These are phyloP conservation scores for Schizopora paradoxa DNA, from an alignment of 1,284 basidiomycete species.

Conservation along the genomic window DNA sequence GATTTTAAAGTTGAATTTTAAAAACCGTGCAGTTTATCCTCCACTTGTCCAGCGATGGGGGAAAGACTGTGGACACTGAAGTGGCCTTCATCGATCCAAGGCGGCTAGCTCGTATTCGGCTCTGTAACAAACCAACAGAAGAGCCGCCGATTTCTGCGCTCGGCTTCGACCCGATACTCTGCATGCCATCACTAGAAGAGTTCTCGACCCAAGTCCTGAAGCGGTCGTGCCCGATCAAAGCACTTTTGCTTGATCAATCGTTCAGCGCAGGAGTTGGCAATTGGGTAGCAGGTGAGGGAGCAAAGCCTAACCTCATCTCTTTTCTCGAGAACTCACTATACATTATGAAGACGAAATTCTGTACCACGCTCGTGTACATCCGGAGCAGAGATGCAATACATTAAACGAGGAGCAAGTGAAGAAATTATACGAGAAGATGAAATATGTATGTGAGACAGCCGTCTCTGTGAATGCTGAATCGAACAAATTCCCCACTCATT, in stretches of 20 bases:
- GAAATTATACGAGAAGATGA: conserved; percentile 52
- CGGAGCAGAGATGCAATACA: conserved; percentile 61
- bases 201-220: conserved; percentile 50
- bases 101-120: conserved; percentile 66
- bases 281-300: conserved; percentile 83
- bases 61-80: conserved; percentile 34
- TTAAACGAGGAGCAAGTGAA: conserved; percentile 47
- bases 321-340: conserved; percentile 5
- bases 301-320: conserved; percentile 20
- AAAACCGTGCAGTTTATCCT: conserved; percentile 50
- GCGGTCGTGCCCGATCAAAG: conserved; percentile 71
- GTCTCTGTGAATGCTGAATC: conserved; percentile 73
- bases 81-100: conserved; percentile 68
- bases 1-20: neutral
- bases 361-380: conserved; percentile 75
- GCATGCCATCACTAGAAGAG: conserved; percentile 59
- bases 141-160: conserved; percentile 68
- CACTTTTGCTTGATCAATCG: conserved; percentile 74
- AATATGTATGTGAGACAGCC: conserved; percentile 56
- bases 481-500: conserved; percentile 60
- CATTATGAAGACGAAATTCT: conserved; percentile 61
- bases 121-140: conserved; percentile 51
- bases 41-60: conserved; percentile 41
- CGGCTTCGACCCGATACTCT: conserved; percentile 76
- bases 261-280: conserved; percentile 83